A percentile compares a stretch with the other conserved stretches of the same genome.
phyloP scores from a whole-genome alignment of 164 flowering plant genomes.

The Liquidambar formosana region DNA sequence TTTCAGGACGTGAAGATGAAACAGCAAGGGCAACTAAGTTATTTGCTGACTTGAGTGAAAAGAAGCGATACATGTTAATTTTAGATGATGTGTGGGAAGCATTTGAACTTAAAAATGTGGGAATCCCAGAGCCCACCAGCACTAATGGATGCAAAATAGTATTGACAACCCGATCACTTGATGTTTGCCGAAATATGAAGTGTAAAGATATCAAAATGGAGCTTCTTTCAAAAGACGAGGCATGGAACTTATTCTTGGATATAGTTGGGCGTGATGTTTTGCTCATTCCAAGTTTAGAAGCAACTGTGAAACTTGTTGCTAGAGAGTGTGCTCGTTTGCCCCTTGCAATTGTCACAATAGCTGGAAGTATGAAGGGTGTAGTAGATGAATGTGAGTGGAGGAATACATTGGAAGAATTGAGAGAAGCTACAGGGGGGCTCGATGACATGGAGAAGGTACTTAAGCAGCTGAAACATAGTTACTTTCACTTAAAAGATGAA shows the following conservation, averaged over 20 bases:
- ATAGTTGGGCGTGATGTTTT: background rate
- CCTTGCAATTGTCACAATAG: background rate
- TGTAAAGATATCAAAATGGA: background rate
- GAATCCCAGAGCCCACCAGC: background rate
- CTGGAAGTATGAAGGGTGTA: slow-evolving; percentile 17
- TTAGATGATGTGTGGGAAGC: background rate
- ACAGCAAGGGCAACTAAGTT: background rate
- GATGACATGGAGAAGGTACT: background rate
- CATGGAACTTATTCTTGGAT: too few relatives aligned
- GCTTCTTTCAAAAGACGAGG: too few relatives aligned
- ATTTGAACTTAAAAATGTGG: background rate
- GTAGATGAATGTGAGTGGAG: slow-evolving; percentile 12
- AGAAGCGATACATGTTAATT: background rate
- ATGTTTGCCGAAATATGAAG: background rate
- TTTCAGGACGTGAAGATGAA: background rate
- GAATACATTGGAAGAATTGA: slow-evolving; percentile 9
- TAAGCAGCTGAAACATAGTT: background rate
- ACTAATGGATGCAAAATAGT: background rate
- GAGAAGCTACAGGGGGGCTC: background rate
- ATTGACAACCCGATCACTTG: background rate
- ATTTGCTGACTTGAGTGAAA: background rate
- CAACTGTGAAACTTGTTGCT: slow-evolving; percentile 9
- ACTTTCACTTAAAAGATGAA: background rate
- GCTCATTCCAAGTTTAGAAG: background rate
- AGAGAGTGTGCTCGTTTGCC: slow-evolving; percentile 7